Evolutionary conservation across 805 yeast species (phyloP).

Genomic region (Wilhelminamyces savonicus): DNA sequence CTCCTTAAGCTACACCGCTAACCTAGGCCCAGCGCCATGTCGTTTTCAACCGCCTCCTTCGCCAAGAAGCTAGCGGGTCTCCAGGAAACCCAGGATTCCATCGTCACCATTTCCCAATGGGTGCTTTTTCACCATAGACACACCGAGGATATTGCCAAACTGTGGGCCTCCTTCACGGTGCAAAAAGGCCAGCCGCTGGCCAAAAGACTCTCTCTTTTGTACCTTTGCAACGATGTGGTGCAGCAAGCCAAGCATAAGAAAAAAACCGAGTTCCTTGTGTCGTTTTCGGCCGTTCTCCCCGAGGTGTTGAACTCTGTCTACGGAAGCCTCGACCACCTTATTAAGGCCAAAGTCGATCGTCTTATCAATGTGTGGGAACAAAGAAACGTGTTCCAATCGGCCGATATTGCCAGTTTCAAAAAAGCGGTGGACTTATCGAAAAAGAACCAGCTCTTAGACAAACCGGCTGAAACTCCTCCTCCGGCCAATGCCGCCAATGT

Average conservation of each 20-base stretch:
- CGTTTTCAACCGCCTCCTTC: conserved; percentile 47
- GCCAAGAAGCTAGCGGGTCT: conserved; percentile 39
- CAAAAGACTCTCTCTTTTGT: conserved; percentile 54
- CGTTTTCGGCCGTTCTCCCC: conserved; percentile 49
- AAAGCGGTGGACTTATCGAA: conserved; percentile 16
- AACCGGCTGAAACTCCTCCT: not conserved
- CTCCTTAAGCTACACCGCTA: too few relatives aligned
- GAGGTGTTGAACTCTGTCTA: conserved; percentile 28
- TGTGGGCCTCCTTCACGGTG: conserved; percentile 42
- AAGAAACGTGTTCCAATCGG: conserved; percentile 35
- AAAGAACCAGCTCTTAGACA: too few relatives aligned
- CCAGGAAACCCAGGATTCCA: conserved; percentile 64
- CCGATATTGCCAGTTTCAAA: conserved; percentile 22
- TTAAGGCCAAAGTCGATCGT: conserved; percentile 44
- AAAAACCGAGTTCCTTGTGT: conserved; percentile 50
- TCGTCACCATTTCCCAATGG: conserved; percentile 72
- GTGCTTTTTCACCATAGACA: conserved; percentile 60
- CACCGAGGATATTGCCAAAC: conserved; percentile 43
- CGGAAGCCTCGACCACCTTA: conserved; percentile 21
- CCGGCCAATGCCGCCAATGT: not conserved
- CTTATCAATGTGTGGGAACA: conserved; percentile 55
- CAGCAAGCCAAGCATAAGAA: conserved; percentile 68
- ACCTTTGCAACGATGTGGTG: conserved; percentile 74
- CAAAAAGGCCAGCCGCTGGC: conserved; percentile 6
- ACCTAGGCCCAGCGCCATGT: conserved; percentile 22